Evolutionary conservation across 2,329 filamentous ascomycete species (phyloP).

Genomic region (Amauroascus verrucosus): DNA sequence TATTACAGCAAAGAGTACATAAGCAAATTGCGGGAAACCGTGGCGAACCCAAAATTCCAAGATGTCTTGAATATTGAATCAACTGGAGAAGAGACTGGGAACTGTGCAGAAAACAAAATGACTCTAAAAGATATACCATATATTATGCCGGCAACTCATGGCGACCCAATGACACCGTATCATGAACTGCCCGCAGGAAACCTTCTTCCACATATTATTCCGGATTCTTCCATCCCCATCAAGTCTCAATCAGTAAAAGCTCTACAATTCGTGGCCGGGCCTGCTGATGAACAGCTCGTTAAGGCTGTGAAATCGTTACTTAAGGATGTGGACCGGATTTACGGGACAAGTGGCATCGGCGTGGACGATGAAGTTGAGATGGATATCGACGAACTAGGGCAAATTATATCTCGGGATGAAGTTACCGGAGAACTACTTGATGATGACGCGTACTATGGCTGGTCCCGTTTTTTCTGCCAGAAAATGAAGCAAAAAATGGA

Average conservation of each 20-base stretch:
- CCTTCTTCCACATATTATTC: constrained; percentile 67
- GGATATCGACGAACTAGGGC: constrained; percentile 68
- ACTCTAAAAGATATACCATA: constrained; percentile 46
- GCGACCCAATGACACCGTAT: constrained; percentile 62
- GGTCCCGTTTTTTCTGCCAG: constrained; percentile 70
- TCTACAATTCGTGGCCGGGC: constrained; percentile 58
- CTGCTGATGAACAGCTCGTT: constrained; percentile 55
- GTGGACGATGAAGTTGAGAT: constrained; percentile 41
- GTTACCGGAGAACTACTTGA: constrained; percentile 54
- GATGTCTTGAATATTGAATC: constrained; percentile 25
- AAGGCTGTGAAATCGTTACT: constrained; percentile 61
- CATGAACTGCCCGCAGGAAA: constrained; percentile 75
- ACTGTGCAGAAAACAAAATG: constrained; percentile 38
- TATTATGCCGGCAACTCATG: constrained; percentile 64
- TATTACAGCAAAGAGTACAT: constrained; percentile 51
- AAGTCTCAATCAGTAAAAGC: constrained; percentile 60
- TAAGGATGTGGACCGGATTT: constrained; percentile 59
- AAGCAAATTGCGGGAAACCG: constrained; percentile 49
- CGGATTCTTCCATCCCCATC: constrained; percentile 65
- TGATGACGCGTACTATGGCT: constrained; percentile 76
- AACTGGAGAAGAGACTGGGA: constrained; percentile 20
- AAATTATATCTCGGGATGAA: constrained; percentile 55
- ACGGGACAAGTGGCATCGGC: constrained; percentile 43
- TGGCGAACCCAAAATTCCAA: constrained; percentile 37
- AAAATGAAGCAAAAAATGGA: constrained; percentile 55